Percentiles rank a stretch among this genome's conserved stretches.
These are phyloP conservation scores for Musa schizocarpa DNA, from an alignment of 176 grass and related monocot genomes.

Conservation along the genomic window DNA sequence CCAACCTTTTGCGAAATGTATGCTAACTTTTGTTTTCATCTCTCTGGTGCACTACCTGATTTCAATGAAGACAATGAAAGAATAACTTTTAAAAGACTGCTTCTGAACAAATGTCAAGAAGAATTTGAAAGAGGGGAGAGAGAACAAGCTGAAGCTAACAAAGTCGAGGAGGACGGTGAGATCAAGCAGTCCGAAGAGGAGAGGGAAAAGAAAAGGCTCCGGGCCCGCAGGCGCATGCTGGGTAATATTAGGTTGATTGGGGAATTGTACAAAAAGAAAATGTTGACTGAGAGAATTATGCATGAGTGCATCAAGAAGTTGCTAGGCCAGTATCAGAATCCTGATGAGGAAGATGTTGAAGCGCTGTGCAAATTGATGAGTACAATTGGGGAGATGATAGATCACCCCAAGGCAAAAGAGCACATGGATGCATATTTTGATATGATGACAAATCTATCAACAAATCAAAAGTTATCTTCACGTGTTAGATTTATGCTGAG, in stretches of 20 bases:
- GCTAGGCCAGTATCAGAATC: conserved; percentile 49
- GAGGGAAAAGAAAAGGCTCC: conserved; percentile 68
- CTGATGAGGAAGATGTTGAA: conserved; percentile 88
- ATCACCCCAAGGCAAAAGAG: conserved; percentile 83
- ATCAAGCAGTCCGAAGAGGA: conserved; percentile 73
- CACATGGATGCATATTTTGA: conserved; percentile 95
- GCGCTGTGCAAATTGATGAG: conserved; percentile 97
- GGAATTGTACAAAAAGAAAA: conserved; percentile 94
- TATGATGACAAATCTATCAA: conserved; percentile 50
- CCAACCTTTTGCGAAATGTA: conserved; percentile 99
- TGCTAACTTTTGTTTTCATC: conserved; percentile 63
- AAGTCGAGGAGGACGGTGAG: conserved; percentile 86
- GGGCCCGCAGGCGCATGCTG: conserved; percentile 70
- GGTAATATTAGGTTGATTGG: conserved; percentile 97
- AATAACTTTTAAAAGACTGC: conserved; percentile 83
- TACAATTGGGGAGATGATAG: conserved; percentile 95
- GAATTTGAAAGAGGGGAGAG: conserved; percentile 95
- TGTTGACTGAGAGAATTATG: conserved; percentile 94
- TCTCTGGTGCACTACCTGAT: conserved; percentile 58
- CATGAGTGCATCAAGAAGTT: conserved; percentile 95
- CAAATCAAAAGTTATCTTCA: conserved; percentile 65
- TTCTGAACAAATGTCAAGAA: conserved; percentile 93
- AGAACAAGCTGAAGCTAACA: conserved; percentile 89
- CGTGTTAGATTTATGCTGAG: conserved; percentile 81
- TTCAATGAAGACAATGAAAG: conserved; percentile 75